A percentile compares a stretch with the other conserved stretches of the same genome.
Evolutionary conservation across 2,329 filamentous ascomycete genomes (phyloP).

Genomic region (Hypocreales sp.): DNA sequence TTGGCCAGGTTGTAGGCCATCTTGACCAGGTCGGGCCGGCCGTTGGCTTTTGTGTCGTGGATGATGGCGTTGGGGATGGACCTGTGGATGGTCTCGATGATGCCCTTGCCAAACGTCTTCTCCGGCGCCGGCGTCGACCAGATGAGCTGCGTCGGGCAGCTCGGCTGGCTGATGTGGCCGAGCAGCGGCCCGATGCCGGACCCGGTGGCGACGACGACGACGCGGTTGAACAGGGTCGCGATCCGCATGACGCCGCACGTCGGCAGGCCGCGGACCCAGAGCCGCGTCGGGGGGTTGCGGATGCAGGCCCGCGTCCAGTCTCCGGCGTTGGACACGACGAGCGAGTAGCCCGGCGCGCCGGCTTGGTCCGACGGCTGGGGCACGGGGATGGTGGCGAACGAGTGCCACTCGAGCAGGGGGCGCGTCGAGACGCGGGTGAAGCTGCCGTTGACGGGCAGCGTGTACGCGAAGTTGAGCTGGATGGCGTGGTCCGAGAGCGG

Average conservation of each 20-base stretch:
- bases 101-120: slow-evolving; percentile 42
- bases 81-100: slow-evolving; percentile 37
- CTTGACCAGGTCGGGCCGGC: slow-evolving; percentile 39
- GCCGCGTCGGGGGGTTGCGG: slow-evolving; percentile 37
- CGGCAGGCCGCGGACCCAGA: slow-evolving; percentile 56
- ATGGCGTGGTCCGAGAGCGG: slow-evolving; percentile 57
- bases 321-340: slow-evolving; percentile 57
- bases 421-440: slow-evolving; percentile 41
- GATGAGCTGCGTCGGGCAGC: slow-evolving; percentile 42
- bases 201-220: slow-evolving; percentile 55
- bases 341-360: slow-evolving; percentile 38
- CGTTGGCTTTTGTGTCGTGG: slow-evolving; percentile 45
- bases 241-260: slow-evolving; percentile 53
- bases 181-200: slow-evolving; percentile 59
- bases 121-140: slow-evolving; percentile 52
- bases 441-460: slow-evolving; percentile 32
- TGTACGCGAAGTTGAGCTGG: slow-evolving; percentile 53
- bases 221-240: slow-evolving; percentile 46
- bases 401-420: slow-evolving; percentile 58
- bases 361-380: slow-evolving; percentile 17
- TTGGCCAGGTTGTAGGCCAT: slow-evolving; percentile 37
- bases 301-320: slow-evolving; percentile 60
- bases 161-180: slow-evolving; percentile 36
- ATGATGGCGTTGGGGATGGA: slow-evolving; percentile 49
- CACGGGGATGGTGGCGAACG: slow-evolving; percentile 58